Evolutionary conservation across 495 filamentous ascomycete genomes (phyloP).

Genomic region (Schizothecium vesticola): DNA sequence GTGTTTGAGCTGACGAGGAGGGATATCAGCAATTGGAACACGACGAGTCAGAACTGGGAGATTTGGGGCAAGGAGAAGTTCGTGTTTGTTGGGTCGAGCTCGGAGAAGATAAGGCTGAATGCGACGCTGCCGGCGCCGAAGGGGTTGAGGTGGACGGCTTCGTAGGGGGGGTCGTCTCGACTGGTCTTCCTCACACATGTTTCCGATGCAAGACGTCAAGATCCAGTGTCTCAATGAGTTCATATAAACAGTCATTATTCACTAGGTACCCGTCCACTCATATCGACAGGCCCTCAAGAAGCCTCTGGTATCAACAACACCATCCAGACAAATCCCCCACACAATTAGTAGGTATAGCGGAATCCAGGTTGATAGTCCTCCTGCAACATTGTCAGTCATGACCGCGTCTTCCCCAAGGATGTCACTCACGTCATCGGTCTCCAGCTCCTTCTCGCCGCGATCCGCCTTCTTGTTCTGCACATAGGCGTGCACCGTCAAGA

Average conservation of each 20-base stretch:
- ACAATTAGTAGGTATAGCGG: constrained; percentile 42
- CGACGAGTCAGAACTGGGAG: constrained; percentile 72
- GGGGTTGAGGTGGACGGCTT: constrained; percentile 1
- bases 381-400: constrained; percentile 25
- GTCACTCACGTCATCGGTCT: constrained; percentile 34
- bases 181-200: background rate
- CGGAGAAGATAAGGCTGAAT: constrained; percentile 14
- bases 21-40: constrained; percentile 77
- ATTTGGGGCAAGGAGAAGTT: constrained; percentile 31
- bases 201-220: no score
- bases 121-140: constrained; percentile 14
- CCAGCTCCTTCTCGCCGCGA: constrained; percentile 40
- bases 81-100: constrained; percentile 37
- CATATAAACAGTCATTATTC: background rate
- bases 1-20: constrained; percentile 66
- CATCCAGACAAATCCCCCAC: background rate
- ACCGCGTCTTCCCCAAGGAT: background rate
- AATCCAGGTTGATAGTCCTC: constrained; percentile 40
- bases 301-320: background rate
- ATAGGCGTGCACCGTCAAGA: constrained; percentile 28
- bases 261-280: background rate
- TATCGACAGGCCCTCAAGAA: background rate
- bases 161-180: background rate
- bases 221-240: background rate
- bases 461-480: constrained; percentile 39